Conservation (phyloP, 1,284 basidiomycete genomes). For the Pseudomicrostroma phylloplanum region DNA sequence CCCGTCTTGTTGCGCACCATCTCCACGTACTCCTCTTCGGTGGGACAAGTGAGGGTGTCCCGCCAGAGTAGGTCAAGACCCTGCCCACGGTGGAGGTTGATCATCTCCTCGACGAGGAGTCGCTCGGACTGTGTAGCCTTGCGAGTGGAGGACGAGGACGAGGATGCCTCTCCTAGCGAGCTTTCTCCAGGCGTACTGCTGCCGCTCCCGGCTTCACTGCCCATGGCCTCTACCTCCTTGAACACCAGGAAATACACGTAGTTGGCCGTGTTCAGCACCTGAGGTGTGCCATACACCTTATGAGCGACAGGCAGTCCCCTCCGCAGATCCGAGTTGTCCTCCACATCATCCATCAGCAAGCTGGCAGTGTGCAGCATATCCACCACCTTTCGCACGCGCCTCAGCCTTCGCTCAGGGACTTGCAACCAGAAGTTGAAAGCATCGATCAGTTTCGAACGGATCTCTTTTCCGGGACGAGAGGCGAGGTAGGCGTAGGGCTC, state of each 20-base stretch:
- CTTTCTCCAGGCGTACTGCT: background rate
- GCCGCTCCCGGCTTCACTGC: conserved; percentile 46
- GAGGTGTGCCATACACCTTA: conserved; percentile 89
- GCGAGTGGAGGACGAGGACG: conserved; percentile 14
- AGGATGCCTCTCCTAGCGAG: background rate
- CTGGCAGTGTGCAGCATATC: conserved; percentile 92
- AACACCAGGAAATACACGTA: conserved; percentile 76
- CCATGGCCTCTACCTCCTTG: conserved; percentile 60
- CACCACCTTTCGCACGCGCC: conserved; percentile 71
- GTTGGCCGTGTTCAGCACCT: conserved; percentile 95
- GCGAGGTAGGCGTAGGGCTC: conserved; percentile 86
- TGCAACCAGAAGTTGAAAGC: conserved; percentile 91
- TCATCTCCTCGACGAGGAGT: conserved; percentile 59
- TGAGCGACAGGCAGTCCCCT: conserved; percentile 83
- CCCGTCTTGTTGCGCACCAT: conserved; percentile 99
- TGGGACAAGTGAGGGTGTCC: conserved; percentile 83
- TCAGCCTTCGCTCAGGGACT: conserved; percentile 66
- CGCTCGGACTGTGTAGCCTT: conserved; percentile 14
- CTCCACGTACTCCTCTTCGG: conserved; percentile 84
- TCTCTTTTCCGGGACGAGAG: conserved; percentile 84
- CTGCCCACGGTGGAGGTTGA: conserved; percentile 88
- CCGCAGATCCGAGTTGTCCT: conserved; percentile 86
- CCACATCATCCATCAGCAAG: conserved; percentile 95
- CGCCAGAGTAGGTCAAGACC: conserved; percentile 92
- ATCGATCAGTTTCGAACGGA: conserved; percentile 78